A percentile compares a stretch with the other conserved stretches of the same genome.
phyloP scores from a whole-genome alignment of 2,329 filamentous ascomycete genomes.

The Aquanectria penicillioides region DNA sequence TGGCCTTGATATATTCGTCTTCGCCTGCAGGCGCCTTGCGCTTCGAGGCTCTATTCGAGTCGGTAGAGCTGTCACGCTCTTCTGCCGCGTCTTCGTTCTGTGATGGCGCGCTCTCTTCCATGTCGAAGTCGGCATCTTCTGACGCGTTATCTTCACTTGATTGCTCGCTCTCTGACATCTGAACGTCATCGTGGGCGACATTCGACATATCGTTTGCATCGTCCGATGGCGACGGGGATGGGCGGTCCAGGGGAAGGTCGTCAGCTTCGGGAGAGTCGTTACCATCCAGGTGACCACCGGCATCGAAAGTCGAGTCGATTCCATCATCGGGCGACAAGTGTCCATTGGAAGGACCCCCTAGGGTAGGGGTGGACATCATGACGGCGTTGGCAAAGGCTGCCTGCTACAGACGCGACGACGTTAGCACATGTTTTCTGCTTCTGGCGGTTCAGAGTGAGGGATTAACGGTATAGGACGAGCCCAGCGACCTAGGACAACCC shows the following conservation, averaged over 20 bases:
- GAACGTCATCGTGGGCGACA: slow-evolving; percentile 51
- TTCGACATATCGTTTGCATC: slow-evolving; percentile 54
- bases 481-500: slow-evolving; percentile 43
- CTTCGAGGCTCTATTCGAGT: slow-evolving; percentile 76
- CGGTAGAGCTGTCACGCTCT: slow-evolving; percentile 75
- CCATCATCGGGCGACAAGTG: slow-evolving; percentile 66
- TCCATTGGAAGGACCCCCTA: slow-evolving; percentile 73
- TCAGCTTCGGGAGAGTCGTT: slow-evolving; percentile 81
- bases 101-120: slow-evolving; percentile 65
- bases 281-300: slow-evolving; percentile 57
- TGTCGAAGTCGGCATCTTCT: slow-evolving; percentile 81
- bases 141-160: slow-evolving; percentile 66
- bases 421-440: slow-evolving; percentile 44
- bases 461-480: slow-evolving; percentile 34
- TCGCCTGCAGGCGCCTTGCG: slow-evolving; percentile 76
- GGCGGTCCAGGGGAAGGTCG: slow-evolving; percentile 63
- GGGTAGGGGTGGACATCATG: slow-evolving; percentile 71
- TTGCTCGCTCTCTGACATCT: slow-evolving; percentile 57
- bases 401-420: slow-evolving; percentile 48
- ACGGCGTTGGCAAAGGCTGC: slow-evolving; percentile 70
- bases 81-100: slow-evolving; percentile 59
- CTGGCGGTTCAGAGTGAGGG: slow-evolving; percentile 28
- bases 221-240: slow-evolving; percentile 56
- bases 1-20: slow-evolving; percentile 86
- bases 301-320: slow-evolving; percentile 50